Percentiles rank a stretch among this genome's conserved stretches.
phyloP scores from a whole-genome alignment of 2,329 filamentous ascomycete genomes.

The Chaetomiaceae sp. region DNA sequence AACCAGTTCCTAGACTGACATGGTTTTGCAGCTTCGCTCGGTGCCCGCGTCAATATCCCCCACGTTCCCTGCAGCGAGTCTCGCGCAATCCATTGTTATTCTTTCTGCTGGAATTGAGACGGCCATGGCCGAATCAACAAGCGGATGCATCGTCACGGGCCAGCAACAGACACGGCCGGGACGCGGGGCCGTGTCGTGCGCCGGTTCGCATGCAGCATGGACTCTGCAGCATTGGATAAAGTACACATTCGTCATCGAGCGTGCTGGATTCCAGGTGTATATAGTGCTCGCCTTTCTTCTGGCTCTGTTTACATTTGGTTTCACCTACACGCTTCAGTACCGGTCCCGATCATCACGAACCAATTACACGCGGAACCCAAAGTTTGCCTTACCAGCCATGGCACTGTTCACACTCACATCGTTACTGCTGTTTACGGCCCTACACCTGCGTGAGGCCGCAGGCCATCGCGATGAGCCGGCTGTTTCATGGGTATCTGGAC shows the following conservation, averaged over 20 bases:
- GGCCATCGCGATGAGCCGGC: neutral
- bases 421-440: slow-evolving; percentile 7
- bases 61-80: neutral
- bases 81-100: neutral
- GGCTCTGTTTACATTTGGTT: neutral
- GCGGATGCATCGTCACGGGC: neutral
- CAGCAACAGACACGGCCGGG: neutral
- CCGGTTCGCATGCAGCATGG: neutral
- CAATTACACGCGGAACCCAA: neutral
- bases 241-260: neutral
- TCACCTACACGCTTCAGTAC: neutral
- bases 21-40: neutral
- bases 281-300: neutral
- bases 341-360: neutral
- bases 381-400: neutral
- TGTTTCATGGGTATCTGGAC: neutral
- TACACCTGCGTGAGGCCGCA: neutral
- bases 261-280: neutral
- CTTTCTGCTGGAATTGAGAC: neutral
- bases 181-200: neutral
- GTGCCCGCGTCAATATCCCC: neutral
- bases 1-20: neutral
- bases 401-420: neutral
- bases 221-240: neutral
- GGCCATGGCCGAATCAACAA: neutral